Conservation (phyloP, 352 stramenopile genomes). For the Phytophthora palmivora region DNA sequence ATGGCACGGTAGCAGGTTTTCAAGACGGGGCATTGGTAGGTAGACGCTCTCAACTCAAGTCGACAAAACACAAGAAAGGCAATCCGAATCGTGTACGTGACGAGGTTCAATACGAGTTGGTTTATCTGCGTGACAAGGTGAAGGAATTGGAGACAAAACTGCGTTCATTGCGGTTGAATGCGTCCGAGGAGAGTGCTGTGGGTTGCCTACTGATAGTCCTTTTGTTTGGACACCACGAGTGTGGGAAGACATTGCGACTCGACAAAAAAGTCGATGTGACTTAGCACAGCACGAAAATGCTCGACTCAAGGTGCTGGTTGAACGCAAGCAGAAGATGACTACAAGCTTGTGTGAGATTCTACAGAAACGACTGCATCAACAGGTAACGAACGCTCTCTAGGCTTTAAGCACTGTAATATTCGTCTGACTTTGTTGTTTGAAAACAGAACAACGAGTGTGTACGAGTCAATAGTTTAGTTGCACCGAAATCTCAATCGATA, state of each 20-base stretch:
- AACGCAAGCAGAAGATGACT: conserved; percentile 29
- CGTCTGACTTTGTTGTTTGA: too few relatives aligned
- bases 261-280: conserved; percentile 7
- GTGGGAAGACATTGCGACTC: conserved; percentile 9
- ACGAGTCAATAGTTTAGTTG: background rate
- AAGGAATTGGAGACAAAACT: conserved; percentile 54
- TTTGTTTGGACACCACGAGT: background rate
- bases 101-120: conserved; percentile 59
- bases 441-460: background rate
- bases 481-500: background rate
- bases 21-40: too few relatives aligned
- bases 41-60: background rate
- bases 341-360: conserved; percentile 8
- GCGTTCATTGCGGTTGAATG: conserved; percentile 25
- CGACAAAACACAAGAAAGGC: conserved; percentile 3
- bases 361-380: conserved; percentile 6
- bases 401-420: too few relatives aligned
- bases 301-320: conserved; percentile 23
- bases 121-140: conserved; percentile 67
- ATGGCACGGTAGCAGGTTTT: conserved; percentile 5
- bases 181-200: too few relatives aligned
- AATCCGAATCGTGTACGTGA: conserved; percentile 28
- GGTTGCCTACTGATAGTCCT: too few relatives aligned
- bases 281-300: conserved; percentile 27
- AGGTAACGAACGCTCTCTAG: conserved; percentile 11